phyloP scores from a whole-genome alignment of 2,329 filamentous ascomycete species.

The Teratosphaeria gauchensis region DNA sequence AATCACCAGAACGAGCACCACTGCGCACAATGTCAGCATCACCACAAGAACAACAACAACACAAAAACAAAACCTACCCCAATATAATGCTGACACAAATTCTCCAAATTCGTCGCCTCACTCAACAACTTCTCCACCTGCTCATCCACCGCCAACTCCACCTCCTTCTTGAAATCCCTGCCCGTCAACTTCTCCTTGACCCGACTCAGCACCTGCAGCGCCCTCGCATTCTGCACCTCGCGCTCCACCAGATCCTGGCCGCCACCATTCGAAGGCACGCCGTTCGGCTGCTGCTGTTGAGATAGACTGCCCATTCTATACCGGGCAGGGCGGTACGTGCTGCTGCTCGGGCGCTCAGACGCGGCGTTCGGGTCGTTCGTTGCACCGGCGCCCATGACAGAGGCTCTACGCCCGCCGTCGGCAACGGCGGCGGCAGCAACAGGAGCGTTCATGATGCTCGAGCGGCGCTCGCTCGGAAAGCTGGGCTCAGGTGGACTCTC shows the following conservation, averaged over 20 bases:
- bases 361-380: conserved; percentile 15
- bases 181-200: conserved; percentile 96
- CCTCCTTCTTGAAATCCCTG: conserved; percentile 75
- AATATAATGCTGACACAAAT: conserved; percentile 97
- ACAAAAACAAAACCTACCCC: conserved; percentile 36
- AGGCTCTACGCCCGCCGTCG: conserved; percentile 18
- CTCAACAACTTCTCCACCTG: conserved; percentile 93
- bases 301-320: conserved; percentile 14
- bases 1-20: conserved; percentile 6
- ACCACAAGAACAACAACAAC: neutral
- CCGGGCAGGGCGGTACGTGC: conserved; percentile 19
- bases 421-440: conserved; percentile 2
- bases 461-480: conserved; percentile 51
- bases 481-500: conserved; percentile 52
- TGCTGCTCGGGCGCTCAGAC: conserved; percentile 17
- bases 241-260: conserved; percentile 31
- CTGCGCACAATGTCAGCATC: neutral
- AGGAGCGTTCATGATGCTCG: conserved; percentile 44
- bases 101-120: conserved; percentile 94
- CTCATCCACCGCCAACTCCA: conserved; percentile 73
- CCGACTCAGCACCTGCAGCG: conserved; percentile 79
- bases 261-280: conserved; percentile 5
- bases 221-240: conserved; percentile 88
- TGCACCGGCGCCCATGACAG: conserved; percentile 19
- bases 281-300: conserved; percentile 20